Conservation (phyloP, 768 basidiomycete genomes). For the Leucosporidium creatinivorum region DNA sequence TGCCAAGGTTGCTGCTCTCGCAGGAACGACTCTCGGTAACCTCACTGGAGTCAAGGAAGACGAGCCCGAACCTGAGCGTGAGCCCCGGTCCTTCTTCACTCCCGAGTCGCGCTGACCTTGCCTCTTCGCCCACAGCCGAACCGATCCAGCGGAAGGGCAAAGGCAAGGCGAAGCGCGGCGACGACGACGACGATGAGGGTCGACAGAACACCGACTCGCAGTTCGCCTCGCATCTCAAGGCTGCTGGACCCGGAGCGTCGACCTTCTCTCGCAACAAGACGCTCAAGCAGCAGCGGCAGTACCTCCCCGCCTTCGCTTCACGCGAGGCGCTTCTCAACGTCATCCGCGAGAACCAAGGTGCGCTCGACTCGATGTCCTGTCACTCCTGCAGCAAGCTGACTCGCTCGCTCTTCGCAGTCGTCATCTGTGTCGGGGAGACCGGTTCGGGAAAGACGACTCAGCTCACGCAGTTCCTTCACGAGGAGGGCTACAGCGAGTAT, state of each 20-base stretch:
- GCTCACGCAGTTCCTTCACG: constrained; percentile 86
- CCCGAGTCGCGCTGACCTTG: background rate
- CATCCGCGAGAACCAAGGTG: constrained; percentile 91
- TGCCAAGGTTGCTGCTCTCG: constrained; percentile 83
- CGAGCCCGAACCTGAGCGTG: constrained; percentile 44
- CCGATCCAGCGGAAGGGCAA: constrained; percentile 13
- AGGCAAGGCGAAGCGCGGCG: constrained; percentile 46
- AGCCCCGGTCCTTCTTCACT: constrained; percentile 38
- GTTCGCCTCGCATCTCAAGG: constrained; percentile 76
- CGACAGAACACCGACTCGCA: constrained; percentile 86
- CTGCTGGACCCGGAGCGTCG: constrained; percentile 55
- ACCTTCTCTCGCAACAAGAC: constrained; percentile 73
- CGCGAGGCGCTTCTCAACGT: constrained; percentile 82
- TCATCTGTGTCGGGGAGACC: constrained; percentile 98
- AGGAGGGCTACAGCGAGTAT: constrained; percentile 85
- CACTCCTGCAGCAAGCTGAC: background rate
- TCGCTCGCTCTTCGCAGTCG: constrained; percentile 49
- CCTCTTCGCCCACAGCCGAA: background rate
- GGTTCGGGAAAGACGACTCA: constrained; percentile 99
- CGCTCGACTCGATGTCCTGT: constrained; percentile 7
- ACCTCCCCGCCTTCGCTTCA: constrained; percentile 94
- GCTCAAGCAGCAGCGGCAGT: constrained; percentile 90
- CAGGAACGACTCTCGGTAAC: constrained; percentile 91
- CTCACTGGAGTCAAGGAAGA: constrained; percentile 96
- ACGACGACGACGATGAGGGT: constrained; percentile 42